These are phyloP conservation scores for Pseudogymnoascus sp. DNA, from an alignment of 2,329 filamentous ascomycete genomes.

Conservation along the genomic window DNA sequence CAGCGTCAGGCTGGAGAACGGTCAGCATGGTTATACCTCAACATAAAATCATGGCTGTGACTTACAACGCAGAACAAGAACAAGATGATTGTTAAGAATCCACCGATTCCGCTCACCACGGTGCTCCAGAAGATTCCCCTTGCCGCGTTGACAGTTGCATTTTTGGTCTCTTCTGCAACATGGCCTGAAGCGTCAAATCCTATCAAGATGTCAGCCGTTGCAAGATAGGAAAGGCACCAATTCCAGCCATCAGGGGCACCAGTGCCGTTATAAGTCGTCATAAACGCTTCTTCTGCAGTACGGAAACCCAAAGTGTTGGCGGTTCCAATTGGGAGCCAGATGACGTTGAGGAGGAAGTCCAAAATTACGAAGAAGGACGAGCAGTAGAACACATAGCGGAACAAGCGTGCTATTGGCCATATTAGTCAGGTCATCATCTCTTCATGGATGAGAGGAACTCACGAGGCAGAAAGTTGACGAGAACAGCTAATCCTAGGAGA, in stretches of 20 bases:
- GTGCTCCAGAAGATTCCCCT: slow-evolving; percentile 53
- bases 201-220: slow-evolving; percentile 51
- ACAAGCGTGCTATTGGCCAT: slow-evolving; percentile 26
- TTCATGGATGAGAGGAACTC: slow-evolving; percentile 23
- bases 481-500: slow-evolving; percentile 39
- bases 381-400: slow-evolving; percentile 34
- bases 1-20: slow-evolving; percentile 37
- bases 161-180: slow-evolving; percentile 53
- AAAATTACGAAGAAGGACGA: slow-evolving; percentile 41
- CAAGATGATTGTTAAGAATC: slow-evolving; percentile 46
- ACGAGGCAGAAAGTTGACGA: slow-evolving; percentile 44
- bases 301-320: slow-evolving; percentile 48
- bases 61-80: slow-evolving; percentile 49
- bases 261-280: slow-evolving; percentile 50
- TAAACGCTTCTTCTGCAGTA: slow-evolving; percentile 49
- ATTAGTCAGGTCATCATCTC: background rate
- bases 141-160: slow-evolving; percentile 46
- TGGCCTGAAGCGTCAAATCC: slow-evolving; percentile 54
- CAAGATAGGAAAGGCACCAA: slow-evolving; percentile 53
- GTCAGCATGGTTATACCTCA: slow-evolving; percentile 11
- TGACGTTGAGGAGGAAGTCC: slow-evolving; percentile 50
- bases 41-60: background rate
- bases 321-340: slow-evolving; percentile 51
- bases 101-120: slow-evolving; percentile 45
- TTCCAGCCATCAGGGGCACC: slow-evolving; percentile 50